Conservation (phyloP, 371 early-diverging fungal genomes). For the Mucor mucedo region DNA sequence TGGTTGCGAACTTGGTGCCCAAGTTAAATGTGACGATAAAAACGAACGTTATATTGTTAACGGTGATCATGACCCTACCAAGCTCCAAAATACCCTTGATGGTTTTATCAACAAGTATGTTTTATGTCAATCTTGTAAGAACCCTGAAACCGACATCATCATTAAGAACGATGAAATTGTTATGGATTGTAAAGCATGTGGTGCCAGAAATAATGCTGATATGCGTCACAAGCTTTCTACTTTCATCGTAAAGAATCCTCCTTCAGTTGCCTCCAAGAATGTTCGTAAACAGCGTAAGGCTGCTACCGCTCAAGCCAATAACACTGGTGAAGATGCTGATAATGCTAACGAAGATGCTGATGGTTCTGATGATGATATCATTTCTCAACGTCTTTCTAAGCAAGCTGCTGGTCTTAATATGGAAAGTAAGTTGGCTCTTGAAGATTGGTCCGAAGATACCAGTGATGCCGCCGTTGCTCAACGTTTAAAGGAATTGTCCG, state of each 20-base stretch:
- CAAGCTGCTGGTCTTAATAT: slow-evolving; percentile 70
- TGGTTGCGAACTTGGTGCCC: slow-evolving; percentile 97
- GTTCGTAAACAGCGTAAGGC: slow-evolving; percentile 76
- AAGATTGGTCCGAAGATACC: slow-evolving; percentile 88
- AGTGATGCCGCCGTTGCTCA: slow-evolving; percentile 79
- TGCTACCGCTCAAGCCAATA: slow-evolving; percentile 52
- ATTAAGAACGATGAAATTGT: slow-evolving; percentile 30
- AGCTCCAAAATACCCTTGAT: slow-evolving; percentile 90
- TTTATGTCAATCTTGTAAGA: slow-evolving; percentile 93
- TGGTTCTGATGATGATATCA: slow-evolving; percentile 71
- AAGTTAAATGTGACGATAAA: slow-evolving; percentile 89
- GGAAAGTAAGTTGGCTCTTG: slow-evolving; percentile 71
- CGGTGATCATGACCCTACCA: slow-evolving; percentile 93
- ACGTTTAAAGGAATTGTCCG: slow-evolving; percentile 75
- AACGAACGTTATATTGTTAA: slow-evolving; percentile 96
- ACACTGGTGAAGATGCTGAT: slow-evolving; percentile 51
- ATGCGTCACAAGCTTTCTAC: slow-evolving; percentile 90
- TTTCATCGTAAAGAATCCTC: slow-evolving; percentile 94
- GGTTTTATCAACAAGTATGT: slow-evolving; percentile 98
- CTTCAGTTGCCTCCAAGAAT: slow-evolving; percentile 65
- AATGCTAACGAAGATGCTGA: slow-evolving; percentile 52
- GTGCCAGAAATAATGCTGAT: slow-evolving; percentile 83
- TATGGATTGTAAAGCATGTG: slow-evolving; percentile 93
- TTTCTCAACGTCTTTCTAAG: slow-evolving; percentile 73
- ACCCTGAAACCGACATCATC: slow-evolving; percentile 98